Evolutionary conservation across 2,329 filamentous ascomycete genomes (phyloP), one percentile per base, ranked within the genome.

Genomic region (Xylariaceae sp.): DNA sequence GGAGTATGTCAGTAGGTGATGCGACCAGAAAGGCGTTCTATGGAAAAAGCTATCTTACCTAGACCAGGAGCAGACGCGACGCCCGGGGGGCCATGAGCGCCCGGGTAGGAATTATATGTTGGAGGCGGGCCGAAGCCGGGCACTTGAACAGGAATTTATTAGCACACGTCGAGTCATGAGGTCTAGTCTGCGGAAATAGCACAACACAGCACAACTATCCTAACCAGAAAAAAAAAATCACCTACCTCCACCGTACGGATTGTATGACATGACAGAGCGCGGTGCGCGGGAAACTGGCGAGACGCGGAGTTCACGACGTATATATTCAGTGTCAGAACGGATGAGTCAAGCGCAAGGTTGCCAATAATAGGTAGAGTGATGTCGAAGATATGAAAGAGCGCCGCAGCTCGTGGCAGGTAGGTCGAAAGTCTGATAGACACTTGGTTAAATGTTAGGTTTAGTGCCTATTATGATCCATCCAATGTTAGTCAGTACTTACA

Each of bases 51-150:
- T 26, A 47, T 57, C 84, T 74, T 82, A 93, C 91, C 90, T 84
- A 92, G 86, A 75, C 90, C 91, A 66, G 91, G 90, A 67, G 90
- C 89, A 67, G 88, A 86, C 63, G 85, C 88, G 84, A 91, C 88
- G 57, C 87, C 87, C 54, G 88, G 88, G 48, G 85, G 79, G 54
- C 76, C 75, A 62, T 68, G 76, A 54, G 81, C 79, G 63, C 82
- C 84, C 57, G 89, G 88, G 67, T 90, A 92, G 53, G 81, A 81
- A 64, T 84, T 85, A 77, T 89, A 96, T 65, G 85, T 84, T 50
- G 90, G 89, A 69, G 89, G 88, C 56, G 85, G 82, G 68, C 88
- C 89, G 79, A 92, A 96, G 47, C 85, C 83, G 61, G 82, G 79
- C 47, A 73, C 79, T 80, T 60, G 48, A 62, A 40, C 23, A 40